These are phyloP conservation scores for Pleomassaria siparia DNA, from an alignment of 2,329 filamentous ascomycete genomes.

Conservation along the genomic window DNA sequence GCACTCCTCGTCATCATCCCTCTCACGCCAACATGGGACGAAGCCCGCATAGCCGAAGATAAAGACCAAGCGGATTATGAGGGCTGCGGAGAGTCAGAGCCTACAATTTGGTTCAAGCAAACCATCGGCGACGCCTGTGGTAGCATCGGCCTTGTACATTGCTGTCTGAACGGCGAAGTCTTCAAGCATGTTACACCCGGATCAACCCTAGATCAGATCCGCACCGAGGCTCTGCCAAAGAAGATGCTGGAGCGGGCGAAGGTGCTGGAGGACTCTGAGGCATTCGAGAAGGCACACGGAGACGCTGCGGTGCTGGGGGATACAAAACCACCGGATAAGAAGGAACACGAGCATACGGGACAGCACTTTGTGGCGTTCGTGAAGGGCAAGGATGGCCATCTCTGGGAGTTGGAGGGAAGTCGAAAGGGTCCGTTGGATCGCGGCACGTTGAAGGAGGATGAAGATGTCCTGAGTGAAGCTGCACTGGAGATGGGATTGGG, in stretches of 20 bases:
- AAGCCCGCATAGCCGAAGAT: slow-evolving; percentile 47
- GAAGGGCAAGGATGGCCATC: slow-evolving; percentile 47
- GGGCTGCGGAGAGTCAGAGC: slow-evolving; percentile 51
- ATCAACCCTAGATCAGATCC: slow-evolving; percentile 49
- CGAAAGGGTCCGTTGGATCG: slow-evolving; percentile 50
- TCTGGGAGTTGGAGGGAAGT: slow-evolving; percentile 51
- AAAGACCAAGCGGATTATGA: slow-evolving; percentile 47
- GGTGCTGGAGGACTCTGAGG: slow-evolving; percentile 53
- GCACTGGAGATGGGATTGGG: slow-evolving; percentile 47
- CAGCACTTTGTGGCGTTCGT: slow-evolving; percentile 53
- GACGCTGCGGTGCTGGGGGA: slow-evolving; percentile 47
- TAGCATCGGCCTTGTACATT: slow-evolving; percentile 59
- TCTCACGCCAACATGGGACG: slow-evolving; percentile 38
- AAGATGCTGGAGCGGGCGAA: slow-evolving; percentile 50
- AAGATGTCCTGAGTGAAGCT: slow-evolving; percentile 48
- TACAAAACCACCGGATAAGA: slow-evolving; percentile 33
- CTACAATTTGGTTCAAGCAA: slow-evolving; percentile 61
- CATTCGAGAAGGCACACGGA: slow-evolving; percentile 48
- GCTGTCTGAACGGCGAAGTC: slow-evolving; percentile 53
- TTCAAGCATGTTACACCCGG: slow-evolving; percentile 45
- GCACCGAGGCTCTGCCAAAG: slow-evolving; percentile 49
- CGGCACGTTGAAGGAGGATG: slow-evolving; percentile 42
- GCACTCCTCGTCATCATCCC: slow-evolving; percentile 59
- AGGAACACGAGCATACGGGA: slow-evolving; percentile 31
- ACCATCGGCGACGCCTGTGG: slow-evolving; percentile 62